Percentiles rank a stretch among this genome's conserved stretches.
Conservation (phyloP, 192 early-diverging fungal species). For the Coemansia sp. region DNA sequence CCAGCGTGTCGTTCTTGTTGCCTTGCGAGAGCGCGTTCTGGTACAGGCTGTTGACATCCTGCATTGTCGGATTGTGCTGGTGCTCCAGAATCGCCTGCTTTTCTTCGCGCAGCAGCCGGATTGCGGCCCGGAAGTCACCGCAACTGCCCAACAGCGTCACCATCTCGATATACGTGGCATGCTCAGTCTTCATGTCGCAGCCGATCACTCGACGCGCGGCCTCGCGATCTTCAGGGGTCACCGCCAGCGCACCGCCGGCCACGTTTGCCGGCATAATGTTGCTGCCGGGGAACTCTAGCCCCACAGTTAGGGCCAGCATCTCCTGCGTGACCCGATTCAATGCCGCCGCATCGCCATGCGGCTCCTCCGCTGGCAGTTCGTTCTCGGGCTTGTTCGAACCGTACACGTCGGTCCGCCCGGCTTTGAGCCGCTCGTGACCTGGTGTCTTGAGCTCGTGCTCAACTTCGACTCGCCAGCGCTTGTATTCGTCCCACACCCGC, state of each 20-base stretch:
- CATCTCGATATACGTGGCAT: slow-evolving; percentile 58
- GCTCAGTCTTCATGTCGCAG: slow-evolving; percentile 55
- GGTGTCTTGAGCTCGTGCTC: slow-evolving; percentile 37
- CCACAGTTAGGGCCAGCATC: slow-evolving; percentile 32
- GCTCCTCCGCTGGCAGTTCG: not conserved
- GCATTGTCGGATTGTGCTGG: slow-evolving; percentile 40
- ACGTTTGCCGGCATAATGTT: slow-evolving; percentile 15
- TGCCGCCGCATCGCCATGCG: slow-evolving; percentile 10
- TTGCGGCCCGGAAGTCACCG: slow-evolving; percentile 48
- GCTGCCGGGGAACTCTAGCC: slow-evolving; percentile 27
- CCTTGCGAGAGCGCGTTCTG: slow-evolving; percentile 53
- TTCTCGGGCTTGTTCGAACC: not conserved
- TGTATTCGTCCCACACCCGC: slow-evolving; percentile 65
- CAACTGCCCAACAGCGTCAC: slow-evolving; percentile 61
- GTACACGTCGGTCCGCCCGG: slow-evolving; percentile 23
- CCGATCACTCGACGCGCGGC: slow-evolving; percentile 42
- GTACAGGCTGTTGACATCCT: slow-evolving; percentile 51
- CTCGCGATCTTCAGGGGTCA: slow-evolving; percentile 35
- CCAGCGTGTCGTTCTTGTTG: slow-evolving; percentile 46
- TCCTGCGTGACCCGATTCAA: slow-evolving; percentile 21
- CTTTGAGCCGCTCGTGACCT: slow-evolving; percentile 24
- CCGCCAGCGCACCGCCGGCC: slow-evolving; percentile 31
- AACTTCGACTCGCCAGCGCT: slow-evolving; percentile 53
- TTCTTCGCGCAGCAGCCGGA: slow-evolving; percentile 52
- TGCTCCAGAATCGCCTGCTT: slow-evolving; percentile 37